Base-by-base conservation (phyloP, 2,329 filamentous ascomycete species). In the Mariannaea sp. region DNA sequence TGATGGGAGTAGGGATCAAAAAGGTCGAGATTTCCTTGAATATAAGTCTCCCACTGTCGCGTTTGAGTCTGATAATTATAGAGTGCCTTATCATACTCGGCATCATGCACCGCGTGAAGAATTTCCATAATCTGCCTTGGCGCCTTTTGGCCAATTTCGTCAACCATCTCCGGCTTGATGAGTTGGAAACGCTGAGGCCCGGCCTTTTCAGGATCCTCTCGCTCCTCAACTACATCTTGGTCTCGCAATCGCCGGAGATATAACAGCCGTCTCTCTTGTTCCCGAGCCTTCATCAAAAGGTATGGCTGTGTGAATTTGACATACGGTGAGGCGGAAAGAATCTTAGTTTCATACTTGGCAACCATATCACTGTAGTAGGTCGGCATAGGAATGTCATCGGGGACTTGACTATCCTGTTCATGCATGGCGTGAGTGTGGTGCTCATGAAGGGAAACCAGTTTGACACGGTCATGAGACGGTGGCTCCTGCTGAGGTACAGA, bases 1-100 rank as follows among this genome's bases (percentile, higher is more conserved):
- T 99, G 94, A 67, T 99, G 95, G 1, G 91, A 89, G 68, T 92
- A 94, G 0, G 95, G 94, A 68, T 99, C 92, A 64, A 97, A 99
- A 1, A 97, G 80, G 66, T 95, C 89, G 26, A 89, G 78, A 61
- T 94, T 95, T 12, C 90, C 91, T 44, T 93, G 86, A 17, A 97
- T 87, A 65, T 96, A 96, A 22, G 90, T 90, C 69, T 99, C 94
- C 94, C 94, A 99, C 63, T 97, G 92, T 24, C 90, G 85, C 51
- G 92, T 96, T 69, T 97, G 93, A 0, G 91, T 97, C 70, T 92
- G 85, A 68, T 97, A 99, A 64, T 92, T 92, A 72, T 97, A 90
- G 27, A 95, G 75, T 1, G 93, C 92, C 72, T 94, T 96, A 70
- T 99, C 92, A 65, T 97, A 97, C 71, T 99, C 94, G 2, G 92